These are phyloP conservation scores for Mortierella hygrophila DNA, from an alignment of 192 early-diverging fungal genomes.

Conservation along the genomic window DNA sequence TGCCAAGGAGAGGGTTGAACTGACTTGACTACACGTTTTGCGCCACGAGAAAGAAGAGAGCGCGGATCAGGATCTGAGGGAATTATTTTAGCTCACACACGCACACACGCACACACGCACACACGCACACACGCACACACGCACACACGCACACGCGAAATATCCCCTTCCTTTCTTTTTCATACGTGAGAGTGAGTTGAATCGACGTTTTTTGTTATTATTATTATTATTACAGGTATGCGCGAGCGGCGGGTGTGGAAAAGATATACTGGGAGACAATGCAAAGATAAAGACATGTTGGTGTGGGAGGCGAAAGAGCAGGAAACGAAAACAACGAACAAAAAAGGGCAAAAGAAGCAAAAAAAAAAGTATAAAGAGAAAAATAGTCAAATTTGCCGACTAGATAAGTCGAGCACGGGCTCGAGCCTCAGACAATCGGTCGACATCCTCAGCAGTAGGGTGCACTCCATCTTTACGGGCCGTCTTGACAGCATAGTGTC, in stretches of 20 bases:
- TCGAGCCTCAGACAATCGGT: constrained; percentile 21
- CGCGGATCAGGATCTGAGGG: neutral
- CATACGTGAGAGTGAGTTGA: too few species aligned
- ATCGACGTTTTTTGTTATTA: neutral
- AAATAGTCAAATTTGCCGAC: neutral
- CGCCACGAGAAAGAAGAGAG: neutral
- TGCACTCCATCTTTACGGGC: constrained; percentile 26
- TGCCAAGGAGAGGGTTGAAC: too few species aligned
- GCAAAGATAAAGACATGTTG: neutral
- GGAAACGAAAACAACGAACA: neutral
- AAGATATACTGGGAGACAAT: neutral
- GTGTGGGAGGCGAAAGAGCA: neutral
- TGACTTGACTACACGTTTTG: too few species aligned
- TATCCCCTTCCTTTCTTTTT: too few species aligned
- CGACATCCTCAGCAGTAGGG: constrained; percentile 12
- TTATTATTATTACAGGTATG: neutral
- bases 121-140: neutral
- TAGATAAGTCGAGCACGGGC: constrained; percentile 25
- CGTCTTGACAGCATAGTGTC: constrained; percentile 32
- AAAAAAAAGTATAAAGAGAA: neutral
- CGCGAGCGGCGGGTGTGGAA: too few species aligned
- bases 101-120: neutral
- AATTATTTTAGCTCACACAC: neutral
- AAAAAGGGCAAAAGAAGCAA: neutral
- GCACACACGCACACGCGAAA: neutral